These are phyloP conservation scores for Pugionium dolabratum DNA, from an alignment of 345 rosid genomes.

Conservation along the genomic window DNA sequence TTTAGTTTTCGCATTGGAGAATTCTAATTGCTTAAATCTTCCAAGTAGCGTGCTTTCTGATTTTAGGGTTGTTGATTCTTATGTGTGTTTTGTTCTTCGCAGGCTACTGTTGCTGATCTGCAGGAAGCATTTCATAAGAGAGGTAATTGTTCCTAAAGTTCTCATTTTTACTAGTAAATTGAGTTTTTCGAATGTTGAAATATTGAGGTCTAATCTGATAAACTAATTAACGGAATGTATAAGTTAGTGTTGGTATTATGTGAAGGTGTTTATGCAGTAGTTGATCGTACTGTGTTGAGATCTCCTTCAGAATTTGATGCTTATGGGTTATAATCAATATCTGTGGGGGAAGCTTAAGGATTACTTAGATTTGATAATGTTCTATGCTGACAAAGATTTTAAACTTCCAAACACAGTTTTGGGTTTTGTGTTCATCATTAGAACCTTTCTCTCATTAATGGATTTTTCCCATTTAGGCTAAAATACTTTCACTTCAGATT, in stretches of 20 bases:
- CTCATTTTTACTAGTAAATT: conserved; percentile 13
- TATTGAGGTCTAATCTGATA: conserved; percentile 9
- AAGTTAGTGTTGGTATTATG: conserved; percentile 15
- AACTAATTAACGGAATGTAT: not conserved
- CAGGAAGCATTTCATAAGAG: conserved; percentile 83
- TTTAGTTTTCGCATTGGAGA: not conserved
- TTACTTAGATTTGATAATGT: conserved; percentile 20
- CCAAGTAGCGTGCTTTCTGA: conserved; percentile 12
- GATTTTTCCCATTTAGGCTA: not conserved
- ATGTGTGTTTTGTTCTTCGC: conserved; percentile 25
- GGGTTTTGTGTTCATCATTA: not conserved
- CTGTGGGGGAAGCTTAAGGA: conserved; percentile 17
- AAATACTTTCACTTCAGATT: not conserved
- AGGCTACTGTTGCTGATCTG: conserved; percentile 94
- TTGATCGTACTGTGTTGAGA: not conserved
- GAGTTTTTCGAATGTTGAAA: conserved; percentile 5
- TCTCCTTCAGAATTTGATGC: conserved; percentile 3
- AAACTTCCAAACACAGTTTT: conserved; percentile 9
- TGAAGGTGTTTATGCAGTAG: not conserved
- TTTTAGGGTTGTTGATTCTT: conserved; percentile 16
- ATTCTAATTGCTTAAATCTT: conserved; percentile 18
- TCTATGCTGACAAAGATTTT: not conserved
- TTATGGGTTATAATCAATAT: conserved; percentile 10
- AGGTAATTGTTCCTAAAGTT: conserved; percentile 50
- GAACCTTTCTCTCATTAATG: conserved; percentile 15